These are phyloP conservation scores for Porcisia hertigi DNA, from an alignment of 208 protist species.

Conservation along the genomic window DNA sequence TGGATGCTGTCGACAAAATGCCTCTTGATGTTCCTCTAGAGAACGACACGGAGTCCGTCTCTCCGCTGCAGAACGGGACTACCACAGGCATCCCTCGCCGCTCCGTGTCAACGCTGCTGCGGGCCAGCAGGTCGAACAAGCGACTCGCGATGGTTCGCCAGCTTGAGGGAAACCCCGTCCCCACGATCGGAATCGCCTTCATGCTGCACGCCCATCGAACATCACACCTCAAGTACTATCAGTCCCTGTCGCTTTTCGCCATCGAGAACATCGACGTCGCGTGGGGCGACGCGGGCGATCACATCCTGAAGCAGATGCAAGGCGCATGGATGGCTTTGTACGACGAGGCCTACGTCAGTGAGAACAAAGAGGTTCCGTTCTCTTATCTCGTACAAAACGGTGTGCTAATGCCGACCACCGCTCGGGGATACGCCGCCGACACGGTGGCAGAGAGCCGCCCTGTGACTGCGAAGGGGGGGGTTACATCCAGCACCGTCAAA, in stretches of 20 bases:
- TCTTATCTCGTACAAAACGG: constrained; percentile 13
- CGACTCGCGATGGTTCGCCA: constrained; percentile 33
- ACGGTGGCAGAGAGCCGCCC: not conserved
- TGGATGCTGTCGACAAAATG: not conserved
- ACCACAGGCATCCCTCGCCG: constrained; percentile 13
- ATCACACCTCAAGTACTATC: constrained; percentile 79
- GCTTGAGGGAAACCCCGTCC: constrained; percentile 50
- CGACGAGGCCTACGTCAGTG: constrained; percentile 70
- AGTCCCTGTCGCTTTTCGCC: constrained; percentile 68
- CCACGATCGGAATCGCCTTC: constrained; percentile 74
- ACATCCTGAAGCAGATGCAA: constrained; percentile 51
- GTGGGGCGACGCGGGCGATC: constrained; percentile 43
- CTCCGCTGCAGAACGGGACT: not conserved
- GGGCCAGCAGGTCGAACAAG: constrained; percentile 26
- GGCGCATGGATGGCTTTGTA: constrained; percentile 64
- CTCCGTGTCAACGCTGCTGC: constrained; percentile 16
- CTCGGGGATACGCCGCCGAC: not conserved
- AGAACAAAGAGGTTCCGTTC: constrained; percentile 27
- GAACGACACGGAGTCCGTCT: not conserved
- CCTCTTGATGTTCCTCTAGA: not conserved
- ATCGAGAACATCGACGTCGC: constrained; percentile 75
- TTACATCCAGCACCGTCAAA: not conserved
- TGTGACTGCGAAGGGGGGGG: not conserved
- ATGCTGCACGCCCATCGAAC: constrained; percentile 83
- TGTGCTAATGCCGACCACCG: constrained; percentile 28